These are phyloP conservation scores for Rosa chinensis DNA, from an alignment of 306 rosid genomes.

Conservation along the genomic window DNA sequence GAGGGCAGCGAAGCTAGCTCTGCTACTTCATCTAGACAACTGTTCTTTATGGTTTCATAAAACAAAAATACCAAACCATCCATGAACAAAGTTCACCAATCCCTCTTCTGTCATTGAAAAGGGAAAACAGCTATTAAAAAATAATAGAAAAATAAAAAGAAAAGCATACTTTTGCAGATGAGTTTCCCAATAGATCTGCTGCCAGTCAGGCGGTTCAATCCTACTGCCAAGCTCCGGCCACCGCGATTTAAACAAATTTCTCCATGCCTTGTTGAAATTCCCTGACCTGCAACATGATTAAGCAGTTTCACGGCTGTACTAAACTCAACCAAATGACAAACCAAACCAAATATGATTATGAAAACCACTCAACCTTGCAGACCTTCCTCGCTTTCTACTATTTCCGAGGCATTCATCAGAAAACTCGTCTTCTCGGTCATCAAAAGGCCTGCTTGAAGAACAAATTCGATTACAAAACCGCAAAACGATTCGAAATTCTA, in stretches of 20 bases:
- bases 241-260: slow-evolving; percentile 39
- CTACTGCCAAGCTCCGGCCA: slow-evolving; percentile 51
- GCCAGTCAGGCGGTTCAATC: slow-evolving; percentile 60
- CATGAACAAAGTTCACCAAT: slow-evolving; percentile 8
- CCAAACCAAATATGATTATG: neutral
- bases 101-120: neutral
- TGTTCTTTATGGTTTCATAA: slow-evolving; percentile 39
- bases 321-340: slow-evolving; percentile 15
- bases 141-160: neutral
- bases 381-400: slow-evolving; percentile 75
- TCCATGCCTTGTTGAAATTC: slow-evolving; percentile 57
- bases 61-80: slow-evolving; percentile 25
- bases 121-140: neutral
- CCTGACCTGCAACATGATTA: slow-evolving; percentile 43
- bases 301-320: neutral
- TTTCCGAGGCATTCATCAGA: slow-evolving; percentile 29
- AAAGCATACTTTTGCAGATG: slow-evolving; percentile 72
- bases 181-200: slow-evolving; percentile 74
- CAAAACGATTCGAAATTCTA: neutral
- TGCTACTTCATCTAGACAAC: slow-evolving; percentile 86
- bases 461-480: slow-evolving; percentile 5
- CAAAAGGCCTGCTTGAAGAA: slow-evolving; percentile 48
- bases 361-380: slow-evolving; percentile 23
- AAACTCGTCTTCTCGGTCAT: slow-evolving; percentile 32
- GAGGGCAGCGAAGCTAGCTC: slow-evolving; percentile 63